Percentiles rank a stretch among this genome's conserved stretches.
phyloP scores from a whole-genome alignment of 2,329 filamentous ascomycete species.

The Talaromyces piceae region DNA sequence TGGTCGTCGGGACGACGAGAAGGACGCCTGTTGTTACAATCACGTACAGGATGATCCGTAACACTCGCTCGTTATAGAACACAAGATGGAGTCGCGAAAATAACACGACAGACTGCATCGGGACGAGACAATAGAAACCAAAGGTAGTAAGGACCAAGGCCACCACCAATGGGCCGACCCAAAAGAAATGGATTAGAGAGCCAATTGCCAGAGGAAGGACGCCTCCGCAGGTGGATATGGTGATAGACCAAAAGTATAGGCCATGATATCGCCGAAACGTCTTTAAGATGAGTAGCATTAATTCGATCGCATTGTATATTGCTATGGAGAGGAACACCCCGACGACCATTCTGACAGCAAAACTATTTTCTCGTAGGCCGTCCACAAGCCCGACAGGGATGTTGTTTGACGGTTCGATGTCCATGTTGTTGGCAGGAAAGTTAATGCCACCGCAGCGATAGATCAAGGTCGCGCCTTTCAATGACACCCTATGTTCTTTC shows the following conservation, averaged over 20 bases:
- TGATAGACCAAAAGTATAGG: slow-evolving; percentile 27
- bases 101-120: slow-evolving; percentile 49
- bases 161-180: slow-evolving; percentile 17
- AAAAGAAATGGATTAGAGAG: slow-evolving; percentile 26
- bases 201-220: slow-evolving; percentile 21
- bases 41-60: slow-evolving; percentile 44
- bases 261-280: slow-evolving; percentile 20
- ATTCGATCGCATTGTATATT: slow-evolving; percentile 36
- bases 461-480: not conserved
- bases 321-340: slow-evolving; percentile 23
- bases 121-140: slow-evolving; percentile 48
- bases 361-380: not conserved
- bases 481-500: not conserved
- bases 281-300: slow-evolving; percentile 19
- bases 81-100: slow-evolving; percentile 52
- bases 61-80: slow-evolving; percentile 35
- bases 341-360: not conserved
- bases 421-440: not conserved
- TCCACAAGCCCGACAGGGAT: not conserved
- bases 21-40: slow-evolving; percentile 39
- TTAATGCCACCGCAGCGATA: not conserved
- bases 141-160: slow-evolving; percentile 31
- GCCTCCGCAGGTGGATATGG: slow-evolving; percentile 19
- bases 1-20: slow-evolving; percentile 22
- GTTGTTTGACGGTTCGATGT: not conserved